Evolutionary conservation across 2,329 filamentous ascomycete genomes (phyloP), one percentile per base, ranked within the genome.

Genomic region (Periglandula ipomoeae): DNA sequence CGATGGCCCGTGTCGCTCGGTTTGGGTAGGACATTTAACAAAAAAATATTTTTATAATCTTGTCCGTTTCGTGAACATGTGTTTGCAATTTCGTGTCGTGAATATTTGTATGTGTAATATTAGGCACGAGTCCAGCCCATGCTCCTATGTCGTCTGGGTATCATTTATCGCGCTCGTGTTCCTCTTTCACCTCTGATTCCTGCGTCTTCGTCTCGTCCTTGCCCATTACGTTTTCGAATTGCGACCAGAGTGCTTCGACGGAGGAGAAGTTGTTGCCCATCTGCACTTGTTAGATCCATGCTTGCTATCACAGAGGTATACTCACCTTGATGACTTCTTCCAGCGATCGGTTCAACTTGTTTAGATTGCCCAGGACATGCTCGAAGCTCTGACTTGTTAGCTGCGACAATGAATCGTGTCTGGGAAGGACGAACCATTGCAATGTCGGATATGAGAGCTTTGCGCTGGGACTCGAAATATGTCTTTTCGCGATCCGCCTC

Each of bases 181-280:
- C 52, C 45, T 54, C 56, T 38, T 64, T 57, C 35, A 54, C 47
- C 30, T 55, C 54, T 15, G 60, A 56, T 11, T 55, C 60, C 26
- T 63, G 65, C 15, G 42, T 39, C 19, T 42, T 22, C 19, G 46
- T 58, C 41, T 55, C 55, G 40, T 57, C 71, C 60, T 85, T 87
- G 8, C 81, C 87, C 90, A 96, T 97, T 58, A 97, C 90, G 56
- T 84, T 87, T 70, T 98, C 93, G 62, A 98, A 97, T 61, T 95
- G 89, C 35, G 87, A 94, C 93, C 93, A 98, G 15, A 98, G 76
- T 26, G 89, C 89, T 67, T 98, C 93, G 39, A 98, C 93, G 4
- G 89, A 90, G n/a, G 87, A 84, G 69, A 98, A 96, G 62, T 98
- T 93, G 67, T 95, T 95, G 34, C 93, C 93, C 46, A 98, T 84